Base-by-base conservation (phyloP, 306 rosid genomes). In the Malus fusca region DNA sequence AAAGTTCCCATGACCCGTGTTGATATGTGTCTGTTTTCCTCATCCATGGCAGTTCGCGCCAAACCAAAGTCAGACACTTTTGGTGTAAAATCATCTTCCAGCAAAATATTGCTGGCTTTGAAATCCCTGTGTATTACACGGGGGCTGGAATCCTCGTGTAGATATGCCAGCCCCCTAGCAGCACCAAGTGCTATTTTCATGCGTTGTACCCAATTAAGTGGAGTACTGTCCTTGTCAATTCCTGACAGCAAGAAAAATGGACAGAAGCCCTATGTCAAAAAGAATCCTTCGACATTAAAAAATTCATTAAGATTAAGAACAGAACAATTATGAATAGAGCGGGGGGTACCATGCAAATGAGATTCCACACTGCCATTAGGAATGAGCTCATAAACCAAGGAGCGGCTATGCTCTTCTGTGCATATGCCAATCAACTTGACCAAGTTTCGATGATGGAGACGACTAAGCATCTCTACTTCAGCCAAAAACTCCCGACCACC, bases 1-100 rank as follows among this genome's bases (percentile, higher is more conserved):
- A 95, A 95, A 76, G 99, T 95, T 84, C 99, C 99, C 99, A 95
- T 95, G 79, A 95, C 99, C 13, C 96, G 93, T 40, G 99, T 95
- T 4, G 97, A 92, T 84, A 95, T 89, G 77, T 95, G 97, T 63
- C 85, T 84, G 81, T 81, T 95, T 48, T 82, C 92, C 81, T 87
- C 99, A 70, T 95, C 97, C 78, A 90, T 59, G 28, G 99, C 99
- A 11, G 90, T 76, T 80, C 99, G 88, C 74, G 99, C 99, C 85
- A 92, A 89, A 68, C 99, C 99, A 75, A 95, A 95, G 86, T 95
- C 99, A 0, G 99, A 92, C 55, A 95, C 99, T 82, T 95, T 95
- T 11, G 99, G 97, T 10, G 90, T 95, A 78, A 90, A 95, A 87
- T 95, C 97, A 78, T 87, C 82, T 88, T 92, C 99, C 75, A 95